Percentiles rank a stretch among this genome's conserved stretches.
Conservation (phyloP, 73 alveolate genomes). For the Tetrahymena borealis region DNA sequence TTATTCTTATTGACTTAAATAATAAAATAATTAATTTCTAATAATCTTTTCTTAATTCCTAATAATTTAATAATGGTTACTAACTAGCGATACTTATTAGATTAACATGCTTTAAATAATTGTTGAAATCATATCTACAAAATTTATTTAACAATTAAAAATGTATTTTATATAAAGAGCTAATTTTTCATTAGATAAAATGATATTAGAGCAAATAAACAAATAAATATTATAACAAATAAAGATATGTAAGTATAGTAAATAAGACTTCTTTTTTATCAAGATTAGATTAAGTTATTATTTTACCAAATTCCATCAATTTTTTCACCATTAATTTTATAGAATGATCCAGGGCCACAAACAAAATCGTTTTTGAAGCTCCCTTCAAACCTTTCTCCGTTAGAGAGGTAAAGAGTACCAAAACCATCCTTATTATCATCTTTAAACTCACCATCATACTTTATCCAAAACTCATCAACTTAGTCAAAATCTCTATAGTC, state of each 20-base stretch:
- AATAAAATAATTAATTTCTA: no score
- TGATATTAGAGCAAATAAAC: not conserved
- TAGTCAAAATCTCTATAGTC: slow-evolving; percentile 31
- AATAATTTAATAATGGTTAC: no score
- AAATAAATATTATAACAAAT: no score
- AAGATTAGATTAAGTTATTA: slow-evolving; percentile 16
- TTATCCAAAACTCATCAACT: slow-evolving; percentile 37
- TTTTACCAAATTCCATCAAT: slow-evolving; percentile 35
- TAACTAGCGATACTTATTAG: no score
- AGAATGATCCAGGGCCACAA: slow-evolving; percentile 29
- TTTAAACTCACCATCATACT: slow-evolving; percentile 38
- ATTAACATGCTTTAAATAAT: no score
- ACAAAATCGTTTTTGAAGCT: slow-evolving; percentile 28
- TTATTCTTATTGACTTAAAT: no score
- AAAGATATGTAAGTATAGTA: no score
- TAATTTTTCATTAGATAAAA: no score
- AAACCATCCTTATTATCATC: slow-evolving; percentile 43
- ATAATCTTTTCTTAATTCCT: no score
- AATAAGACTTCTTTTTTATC: not conserved
- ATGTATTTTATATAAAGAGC: no score
- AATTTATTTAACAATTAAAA: no score
- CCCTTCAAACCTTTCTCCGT: slow-evolving; percentile 40
- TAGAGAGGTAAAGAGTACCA: slow-evolving; percentile 35
- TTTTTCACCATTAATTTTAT: slow-evolving; percentile 3
- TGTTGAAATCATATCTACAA: no score